Evolutionary conservation across 2,329 filamentous ascomycete species (phyloP), one percentile per base, ranked within the genome.

Genomic region (Lecanicillium sp.): DNA sequence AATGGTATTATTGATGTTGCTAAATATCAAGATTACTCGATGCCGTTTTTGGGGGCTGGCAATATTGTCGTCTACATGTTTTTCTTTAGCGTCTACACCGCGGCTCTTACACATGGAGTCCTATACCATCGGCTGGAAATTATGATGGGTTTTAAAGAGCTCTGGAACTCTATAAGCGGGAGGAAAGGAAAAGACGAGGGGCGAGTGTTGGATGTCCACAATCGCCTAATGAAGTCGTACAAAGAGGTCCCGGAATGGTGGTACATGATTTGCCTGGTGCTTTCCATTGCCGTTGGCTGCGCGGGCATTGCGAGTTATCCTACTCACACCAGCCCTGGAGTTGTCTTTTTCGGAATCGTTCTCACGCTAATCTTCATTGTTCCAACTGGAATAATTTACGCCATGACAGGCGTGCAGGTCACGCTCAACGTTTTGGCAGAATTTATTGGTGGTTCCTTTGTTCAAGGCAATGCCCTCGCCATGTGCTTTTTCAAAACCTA

Each of bases 371-470:
- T 67, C 19, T 65, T 68, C 35, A 58, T 62, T 16, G 57, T 70
- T 2, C 65, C 65, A 1, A 46, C 65, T 6, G 64, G 63, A 1
- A 58, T 68, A 41, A 52, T 68, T 8, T 65, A 59, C 2, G 66
- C 65, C 17, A 67, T 63, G 33, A 67, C 66, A 4, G 64, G 65
- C 19, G 64, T 63, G 4, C 65, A 65, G 35, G 50, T 67, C 4
- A 56, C 58, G 0, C 52, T 68, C 1, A 61, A 62, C 13, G 49
- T 60, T 2, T 50, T 68, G 29, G 56, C 65, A 30, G 58, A 68
- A 49, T 59, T 68, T 32, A 55, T 69, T 38, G 63, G 59, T 0
- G 63, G 63, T n/a, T 63, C 58, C 47, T 47, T 51, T 50, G 54
- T 54, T 13, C 49, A 52, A 11, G 53, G 54, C 22, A 60, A 61